Conservation (phyloP, 1,139 yeast species). For the Hanseniaspora sp. region DNA sequence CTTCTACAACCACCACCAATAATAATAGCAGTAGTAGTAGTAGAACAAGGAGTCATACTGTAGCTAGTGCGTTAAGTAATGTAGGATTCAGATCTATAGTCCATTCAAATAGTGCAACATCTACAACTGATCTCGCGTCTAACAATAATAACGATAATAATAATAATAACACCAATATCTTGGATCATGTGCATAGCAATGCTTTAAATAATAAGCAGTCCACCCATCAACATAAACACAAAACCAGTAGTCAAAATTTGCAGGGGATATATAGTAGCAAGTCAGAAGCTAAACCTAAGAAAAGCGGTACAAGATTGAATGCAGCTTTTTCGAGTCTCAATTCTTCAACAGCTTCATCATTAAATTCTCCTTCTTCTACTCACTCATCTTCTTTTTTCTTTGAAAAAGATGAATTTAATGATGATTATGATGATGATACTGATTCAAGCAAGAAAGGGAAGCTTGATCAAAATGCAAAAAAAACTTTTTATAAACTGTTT, state of each 20-base stretch:
- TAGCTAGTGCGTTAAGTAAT: slow-evolving; percentile 25
- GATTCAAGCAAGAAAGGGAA: not conserved
- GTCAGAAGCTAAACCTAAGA: not conserved
- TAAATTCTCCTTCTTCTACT: not conserved
- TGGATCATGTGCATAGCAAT: no score
- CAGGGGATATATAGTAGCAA: not conserved
- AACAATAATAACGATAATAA: not conserved
- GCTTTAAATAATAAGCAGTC: no score
- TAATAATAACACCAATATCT: not conserved
- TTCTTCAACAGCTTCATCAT: not conserved
- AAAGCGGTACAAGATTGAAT: not conserved
- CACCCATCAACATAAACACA: no score
- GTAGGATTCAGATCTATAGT: slow-evolving; percentile 31
- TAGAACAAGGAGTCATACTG: slow-evolving; percentile 15
- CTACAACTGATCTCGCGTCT: not conserved
- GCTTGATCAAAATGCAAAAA: not conserved
- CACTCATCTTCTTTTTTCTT: not conserved
- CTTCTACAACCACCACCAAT: no score
- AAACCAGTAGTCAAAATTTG: not conserved
- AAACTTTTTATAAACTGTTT: not conserved
- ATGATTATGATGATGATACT: not conserved
- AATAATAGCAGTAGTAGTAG: no score
- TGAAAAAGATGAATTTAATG: not conserved
- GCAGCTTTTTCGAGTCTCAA: not conserved
- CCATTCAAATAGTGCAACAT: slow-evolving; percentile 16